These are phyloP conservation scores for Tolypocladium ovalisporum DNA, from an alignment of 2,329 filamentous ascomycete species.

Conservation along the genomic window DNA sequence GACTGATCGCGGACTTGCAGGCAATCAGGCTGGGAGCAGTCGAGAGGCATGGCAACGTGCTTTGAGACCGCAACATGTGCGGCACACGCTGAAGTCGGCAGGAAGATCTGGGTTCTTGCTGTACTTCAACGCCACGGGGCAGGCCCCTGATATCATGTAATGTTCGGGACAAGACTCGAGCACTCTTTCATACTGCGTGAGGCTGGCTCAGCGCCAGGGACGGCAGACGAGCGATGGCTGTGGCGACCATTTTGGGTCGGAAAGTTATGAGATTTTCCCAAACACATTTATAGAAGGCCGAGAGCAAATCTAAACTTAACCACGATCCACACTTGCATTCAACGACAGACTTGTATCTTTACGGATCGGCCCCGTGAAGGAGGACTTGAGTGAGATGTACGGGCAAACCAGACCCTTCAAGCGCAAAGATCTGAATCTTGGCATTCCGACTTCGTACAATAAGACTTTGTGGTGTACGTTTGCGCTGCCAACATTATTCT, in stretches of 20 bases:
- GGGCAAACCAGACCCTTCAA: background rate
- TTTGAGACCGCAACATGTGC: background rate
- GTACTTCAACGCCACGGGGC: background rate
- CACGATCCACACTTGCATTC: background rate
- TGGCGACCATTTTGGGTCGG: too few relatives aligned
- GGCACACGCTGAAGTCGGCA: background rate
- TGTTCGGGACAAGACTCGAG: background rate
- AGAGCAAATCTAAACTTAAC: background rate
- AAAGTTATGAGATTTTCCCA: background rate
- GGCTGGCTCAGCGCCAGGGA: background rate
- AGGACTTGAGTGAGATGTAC: background rate
- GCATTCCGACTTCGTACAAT: background rate
- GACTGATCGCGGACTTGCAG: background rate
- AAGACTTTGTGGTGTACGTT: too few relatives aligned
- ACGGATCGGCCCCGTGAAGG: background rate
- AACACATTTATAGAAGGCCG: background rate
- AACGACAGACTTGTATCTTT: background rate
- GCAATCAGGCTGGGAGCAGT: too few relatives aligned
- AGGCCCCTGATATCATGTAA: background rate
- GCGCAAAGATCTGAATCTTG: background rate
- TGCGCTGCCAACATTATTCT: too few relatives aligned
- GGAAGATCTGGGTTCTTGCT: background rate
- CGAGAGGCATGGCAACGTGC: background rate
- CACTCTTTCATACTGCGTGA: background rate
- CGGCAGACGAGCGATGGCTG: background rate